A percentile compares a stretch with the other conserved stretches of the same genome.
Evolutionary conservation across 1,139 yeast genomes (phyloP).

Genomic region (Yamadazyma dushanensis): DNA sequence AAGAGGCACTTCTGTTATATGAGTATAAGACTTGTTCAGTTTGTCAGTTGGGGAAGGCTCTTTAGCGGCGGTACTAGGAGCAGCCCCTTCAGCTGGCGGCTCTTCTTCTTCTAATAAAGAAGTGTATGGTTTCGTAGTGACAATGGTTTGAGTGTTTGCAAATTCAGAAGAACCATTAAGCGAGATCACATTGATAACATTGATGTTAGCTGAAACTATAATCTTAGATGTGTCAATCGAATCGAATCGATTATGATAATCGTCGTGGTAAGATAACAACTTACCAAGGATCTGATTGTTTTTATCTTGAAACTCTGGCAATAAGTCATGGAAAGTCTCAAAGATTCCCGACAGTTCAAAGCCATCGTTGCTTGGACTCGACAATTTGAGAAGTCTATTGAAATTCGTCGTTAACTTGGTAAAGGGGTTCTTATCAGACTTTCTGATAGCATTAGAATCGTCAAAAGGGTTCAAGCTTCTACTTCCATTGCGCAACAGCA

Average conservation of each 20-base stretch:
- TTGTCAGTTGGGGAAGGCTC: slow-evolving; percentile 1
- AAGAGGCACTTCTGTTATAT: slow-evolving; percentile 33
- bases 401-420: slow-evolving; percentile 35
- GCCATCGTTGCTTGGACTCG: slow-evolving; percentile 4
- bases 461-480: slow-evolving; percentile 10
- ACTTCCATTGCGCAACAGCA: slow-evolving; percentile 18
- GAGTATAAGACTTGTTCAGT: slow-evolving; percentile 17
- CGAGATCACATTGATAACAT: slow-evolving; percentile 38
- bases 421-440: slow-evolving; percentile 27
- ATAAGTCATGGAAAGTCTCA: slow-evolving; percentile 8
- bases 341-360: slow-evolving; percentile 3
- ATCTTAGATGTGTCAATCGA: slow-evolving; percentile 18
- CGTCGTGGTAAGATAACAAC: slow-evolving; percentile 26
- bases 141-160: slow-evolving; percentile 21
- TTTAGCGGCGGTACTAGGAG: neutral
- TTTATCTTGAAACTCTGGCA: slow-evolving; percentile 6
- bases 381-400: slow-evolving; percentile 28
- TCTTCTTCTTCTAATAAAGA: slow-evolving; percentile 18
- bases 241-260: slow-evolving; percentile 23
- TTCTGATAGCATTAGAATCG: slow-evolving; percentile 7
- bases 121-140: slow-evolving; percentile 24
- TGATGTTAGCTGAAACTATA: slow-evolving; percentile 36
- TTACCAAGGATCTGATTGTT: slow-evolving; percentile 17
- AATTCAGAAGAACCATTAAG: slow-evolving; percentile 27
- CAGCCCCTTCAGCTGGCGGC: slow-evolving; percentile 1